phyloP scores from a whole-genome alignment of 257 asterid genomes.

The Solanum infundibuliforme region DNA sequence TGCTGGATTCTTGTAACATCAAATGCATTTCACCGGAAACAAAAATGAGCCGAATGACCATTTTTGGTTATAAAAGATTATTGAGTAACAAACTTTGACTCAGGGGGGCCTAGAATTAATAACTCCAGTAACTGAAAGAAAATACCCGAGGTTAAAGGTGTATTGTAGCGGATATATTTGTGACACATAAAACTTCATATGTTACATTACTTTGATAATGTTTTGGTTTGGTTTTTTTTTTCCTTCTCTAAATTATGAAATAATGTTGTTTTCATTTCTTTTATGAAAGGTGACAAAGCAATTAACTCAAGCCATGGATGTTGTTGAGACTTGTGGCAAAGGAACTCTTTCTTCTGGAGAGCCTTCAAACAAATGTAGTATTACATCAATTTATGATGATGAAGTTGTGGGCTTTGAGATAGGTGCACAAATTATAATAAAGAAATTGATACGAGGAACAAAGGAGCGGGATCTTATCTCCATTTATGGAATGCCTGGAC shows the following conservation, averaged over 20 bases:
- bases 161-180: no score
- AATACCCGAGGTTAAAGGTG: no score
- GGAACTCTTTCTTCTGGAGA: not conserved
- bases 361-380: rapidly evolving
- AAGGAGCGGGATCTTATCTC: not conserved
- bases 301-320: not conserved
- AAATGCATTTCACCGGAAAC: no score
- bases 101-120: no score
- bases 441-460: not conserved
- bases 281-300: not conserved
- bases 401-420: not conserved
- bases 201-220: not conserved
- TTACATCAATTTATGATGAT: not conserved
- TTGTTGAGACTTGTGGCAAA: not conserved
- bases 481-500: not conserved
- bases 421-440: not conserved
- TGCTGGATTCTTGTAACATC: no score
- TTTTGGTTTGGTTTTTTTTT: not conserved
- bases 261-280: not conserved
- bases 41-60: no score
- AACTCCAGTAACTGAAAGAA: no score
- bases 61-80: no score
- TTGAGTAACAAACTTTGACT: no score
- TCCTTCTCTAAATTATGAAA: not conserved
- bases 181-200: not conserved